These are phyloP conservation scores for Lonicera japonica DNA, from an alignment of 129 eudicot genomes.

Conservation along the genomic window DNA sequence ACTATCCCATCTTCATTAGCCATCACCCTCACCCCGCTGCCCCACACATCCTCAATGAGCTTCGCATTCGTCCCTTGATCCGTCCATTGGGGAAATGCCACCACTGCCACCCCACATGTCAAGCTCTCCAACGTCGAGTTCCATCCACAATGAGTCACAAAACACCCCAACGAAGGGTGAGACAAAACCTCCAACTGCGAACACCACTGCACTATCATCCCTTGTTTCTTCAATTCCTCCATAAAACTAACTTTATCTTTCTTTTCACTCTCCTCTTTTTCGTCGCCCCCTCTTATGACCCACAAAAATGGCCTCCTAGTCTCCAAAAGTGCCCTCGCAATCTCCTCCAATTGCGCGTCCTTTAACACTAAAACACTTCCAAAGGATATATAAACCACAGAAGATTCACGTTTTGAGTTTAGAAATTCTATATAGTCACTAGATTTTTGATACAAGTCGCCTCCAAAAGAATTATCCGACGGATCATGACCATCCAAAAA, in stretches of 20 bases:
- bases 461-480: slow-evolving; percentile 11
- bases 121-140: no score
- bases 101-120: no score
- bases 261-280: background rate
- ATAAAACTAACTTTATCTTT: slow-evolving; percentile 9
- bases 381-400: slow-evolving; percentile 20
- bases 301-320: slow-evolving; percentile 18
- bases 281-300: slow-evolving; percentile 3
- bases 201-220: slow-evolving; percentile 7
- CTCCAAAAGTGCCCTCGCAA: slow-evolving; percentile 15
- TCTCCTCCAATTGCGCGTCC: slow-evolving; percentile 14
- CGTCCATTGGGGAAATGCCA: no score
- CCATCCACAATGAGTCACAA: slow-evolving; percentile 8
- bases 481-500: slow-evolving; percentile 13
- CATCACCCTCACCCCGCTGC: slow-evolving; percentile 9
- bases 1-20: slow-evolving; percentile 3
- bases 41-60: slow-evolving; percentile 8
- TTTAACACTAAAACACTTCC: background rate
- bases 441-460: background rate
- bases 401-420: background rate
- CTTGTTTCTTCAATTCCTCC: background rate
- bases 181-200: slow-evolving; percentile 9
- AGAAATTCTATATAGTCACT: slow-evolving; percentile 8
- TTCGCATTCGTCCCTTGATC: slow-evolving; percentile 17
- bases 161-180: background rate